These are phyloP conservation scores for Penicillium fuscoglaucum DNA, from an alignment of 2,329 filamentous ascomycete genomes.

Conservation along the genomic window DNA sequence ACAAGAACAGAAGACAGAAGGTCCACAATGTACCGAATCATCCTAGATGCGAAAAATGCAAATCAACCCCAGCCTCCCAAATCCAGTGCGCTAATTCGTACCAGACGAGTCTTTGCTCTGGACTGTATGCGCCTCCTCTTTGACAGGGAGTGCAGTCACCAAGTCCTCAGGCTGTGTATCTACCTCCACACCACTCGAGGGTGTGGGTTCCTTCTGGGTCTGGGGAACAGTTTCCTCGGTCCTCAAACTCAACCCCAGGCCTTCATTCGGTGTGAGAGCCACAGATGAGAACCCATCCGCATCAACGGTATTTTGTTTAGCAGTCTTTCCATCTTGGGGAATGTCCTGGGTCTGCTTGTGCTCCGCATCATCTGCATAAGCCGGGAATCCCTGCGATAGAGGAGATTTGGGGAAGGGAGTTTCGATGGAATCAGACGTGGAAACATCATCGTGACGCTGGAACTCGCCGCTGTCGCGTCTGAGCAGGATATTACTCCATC, in stretches of 20 bases:
- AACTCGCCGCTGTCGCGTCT: constrained; percentile 37
- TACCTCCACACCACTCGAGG: not conserved
- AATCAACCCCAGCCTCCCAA: not conserved
- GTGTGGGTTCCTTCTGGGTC: not conserved
- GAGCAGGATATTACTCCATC: constrained; percentile 41
- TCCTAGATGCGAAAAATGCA: constrained; percentile 1
- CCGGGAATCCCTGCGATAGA: constrained; percentile 32
- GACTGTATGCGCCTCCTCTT: constrained; percentile 7
- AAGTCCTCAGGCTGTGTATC: constrained; percentile 1
- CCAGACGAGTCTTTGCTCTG: constrained; percentile 6
- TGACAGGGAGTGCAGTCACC: constrained; percentile 3
- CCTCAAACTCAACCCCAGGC: constrained; percentile 15
- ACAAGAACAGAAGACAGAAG: not conserved
- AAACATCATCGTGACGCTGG: constrained; percentile 25
- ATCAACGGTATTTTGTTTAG: constrained; percentile 6
- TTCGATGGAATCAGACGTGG: constrained; percentile 21
- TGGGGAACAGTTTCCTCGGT: not conserved
- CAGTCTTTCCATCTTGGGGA: constrained; percentile 1
- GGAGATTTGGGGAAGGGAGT: constrained; percentile 33
- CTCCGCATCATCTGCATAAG: constrained; percentile 16
- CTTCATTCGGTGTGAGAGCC: constrained; percentile 18
- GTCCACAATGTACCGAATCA: not conserved
- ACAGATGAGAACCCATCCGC: constrained; percentile 23
- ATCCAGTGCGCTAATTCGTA: constrained; percentile 2
- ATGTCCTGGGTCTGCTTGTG: not conserved